phyloP scores from a whole-genome alignment of 768 basidiomycete genomes.

The Tremella fuciformis region DNA sequence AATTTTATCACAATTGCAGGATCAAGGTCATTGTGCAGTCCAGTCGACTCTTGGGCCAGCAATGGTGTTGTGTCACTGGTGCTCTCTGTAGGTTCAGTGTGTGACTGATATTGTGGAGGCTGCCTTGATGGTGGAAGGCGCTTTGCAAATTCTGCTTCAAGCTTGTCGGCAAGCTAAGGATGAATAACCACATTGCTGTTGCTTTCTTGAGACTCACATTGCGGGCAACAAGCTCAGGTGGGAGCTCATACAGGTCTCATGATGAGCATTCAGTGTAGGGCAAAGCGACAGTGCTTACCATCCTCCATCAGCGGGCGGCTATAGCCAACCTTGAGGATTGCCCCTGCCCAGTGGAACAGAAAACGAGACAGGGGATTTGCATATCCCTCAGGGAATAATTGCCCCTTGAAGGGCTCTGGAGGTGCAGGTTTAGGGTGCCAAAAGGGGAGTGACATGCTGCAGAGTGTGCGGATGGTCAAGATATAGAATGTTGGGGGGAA shows the following conservation, averaged over 20 bases:
- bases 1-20: conserved; percentile 8
- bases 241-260: not conserved
- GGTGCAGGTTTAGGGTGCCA: conserved; percentile 29
- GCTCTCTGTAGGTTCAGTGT: not conserved
- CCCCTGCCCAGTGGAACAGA: conserved; percentile 34
- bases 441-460: conserved; percentile 43
- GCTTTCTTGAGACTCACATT: too few species aligned
- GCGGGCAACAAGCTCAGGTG: not conserved
- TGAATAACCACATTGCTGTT: not conserved
- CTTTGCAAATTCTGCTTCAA: conserved; percentile 13
- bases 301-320: conserved; percentile 30
- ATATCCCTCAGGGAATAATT: conserved; percentile 14
- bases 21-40: not conserved
- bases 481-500: too few species aligned
- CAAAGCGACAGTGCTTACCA: conserved; percentile 14
- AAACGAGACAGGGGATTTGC: conserved; percentile 27
- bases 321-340: conserved; percentile 34
- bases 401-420: conserved; percentile 19
- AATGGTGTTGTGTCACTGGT: not conserved
- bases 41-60: not conserved
- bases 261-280: not conserved
- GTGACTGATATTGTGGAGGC: not conserved
- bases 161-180: conserved; percentile 7
- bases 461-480: too few species aligned
- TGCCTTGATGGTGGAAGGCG: conserved; percentile 23